Conservation (phyloP, 2,329 filamentous ascomycete genomes). For the Macrophomina pseudophaseolina region DNA sequence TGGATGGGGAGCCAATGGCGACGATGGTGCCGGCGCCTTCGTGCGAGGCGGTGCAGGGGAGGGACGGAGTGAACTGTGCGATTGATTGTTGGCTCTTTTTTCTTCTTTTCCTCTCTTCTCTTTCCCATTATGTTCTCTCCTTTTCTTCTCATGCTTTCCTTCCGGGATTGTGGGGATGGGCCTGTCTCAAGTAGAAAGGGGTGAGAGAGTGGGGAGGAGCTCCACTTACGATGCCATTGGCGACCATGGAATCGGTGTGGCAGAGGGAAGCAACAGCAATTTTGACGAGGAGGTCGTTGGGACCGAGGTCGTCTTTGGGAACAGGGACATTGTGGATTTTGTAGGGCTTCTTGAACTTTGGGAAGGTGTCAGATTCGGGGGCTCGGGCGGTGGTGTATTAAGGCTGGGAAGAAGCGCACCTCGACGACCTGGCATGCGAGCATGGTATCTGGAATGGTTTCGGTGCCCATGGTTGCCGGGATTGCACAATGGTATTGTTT, state of each 20-base stretch:
- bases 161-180: too few species aligned
- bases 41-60: constrained; percentile 62
- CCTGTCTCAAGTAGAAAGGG: too few species aligned
- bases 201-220: too few species aligned
- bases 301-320: constrained; percentile 50
- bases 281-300: constrained; percentile 64
- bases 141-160: too few species aligned
- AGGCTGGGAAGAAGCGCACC: constrained; percentile 33
- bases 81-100: too few species aligned
- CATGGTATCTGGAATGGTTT: constrained; percentile 51
- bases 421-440: constrained; percentile 55
- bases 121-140: too few species aligned
- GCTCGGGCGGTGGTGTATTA: background rate
- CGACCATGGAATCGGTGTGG: constrained; percentile 66
- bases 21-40: constrained; percentile 63
- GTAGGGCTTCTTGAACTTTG: constrained; percentile 61
- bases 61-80: constrained; percentile 46
- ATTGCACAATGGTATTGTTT: background rate
- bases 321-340: constrained; percentile 56
- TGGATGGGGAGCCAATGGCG: constrained; percentile 50
- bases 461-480: constrained; percentile 27
- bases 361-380: background rate
- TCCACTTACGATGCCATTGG: constrained; percentile 44
- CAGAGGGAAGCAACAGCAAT: constrained; percentile 65
- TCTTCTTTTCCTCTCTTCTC: too few species aligned